A percentile compares a stretch with the other conserved stretches of the same genome.
These are phyloP conservation scores for Saccharomycopsis guyanensis DNA, from an alignment of 805 yeast genomes.

Conservation along the genomic window DNA sequence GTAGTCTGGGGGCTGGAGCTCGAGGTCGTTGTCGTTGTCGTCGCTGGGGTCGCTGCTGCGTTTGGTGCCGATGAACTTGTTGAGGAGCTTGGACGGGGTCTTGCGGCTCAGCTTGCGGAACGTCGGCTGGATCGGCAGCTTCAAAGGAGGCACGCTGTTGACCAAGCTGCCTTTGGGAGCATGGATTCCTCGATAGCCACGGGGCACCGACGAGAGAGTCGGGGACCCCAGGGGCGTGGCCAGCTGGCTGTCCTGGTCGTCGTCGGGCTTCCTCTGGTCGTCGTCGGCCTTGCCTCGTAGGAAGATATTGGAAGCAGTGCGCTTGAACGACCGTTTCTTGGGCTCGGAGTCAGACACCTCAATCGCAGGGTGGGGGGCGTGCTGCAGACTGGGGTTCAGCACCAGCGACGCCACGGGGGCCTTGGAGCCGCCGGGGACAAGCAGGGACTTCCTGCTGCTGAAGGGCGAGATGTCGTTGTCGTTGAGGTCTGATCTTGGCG, in stretches of 20 bases:
- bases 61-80: conserved; percentile 6
- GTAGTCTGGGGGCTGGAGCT: background rate
- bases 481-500: background rate
- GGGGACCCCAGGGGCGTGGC: background rate
- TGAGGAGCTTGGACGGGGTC: conserved; percentile 9
- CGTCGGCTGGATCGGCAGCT: conserved; percentile 13
- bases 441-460: conserved; percentile 8
- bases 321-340: conserved; percentile 13
- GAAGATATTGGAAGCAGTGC: conserved; percentile 19
- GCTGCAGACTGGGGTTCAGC: background rate
- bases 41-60: background rate
- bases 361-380: background rate
- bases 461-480: conserved; percentile 5
- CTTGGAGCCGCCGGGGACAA: background rate
- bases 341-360: no score
- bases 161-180: conserved; percentile 1
- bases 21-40: background rate
- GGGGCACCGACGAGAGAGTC: background rate
- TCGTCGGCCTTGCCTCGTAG: conserved; percentile 6
- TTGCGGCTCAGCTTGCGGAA: conserved; percentile 4
- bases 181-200: conserved; percentile 16
- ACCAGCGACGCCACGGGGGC: no score
- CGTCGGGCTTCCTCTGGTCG: background rate
- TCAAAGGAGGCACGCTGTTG: conserved; percentile 10
- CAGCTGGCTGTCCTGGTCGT: conserved; percentile 2